Percentiles rank a stretch among this genome's conserved stretches.
phyloP scores from a whole-genome alignment of 139 green algal species.

The Chlamydomonas sp. region DNA sequence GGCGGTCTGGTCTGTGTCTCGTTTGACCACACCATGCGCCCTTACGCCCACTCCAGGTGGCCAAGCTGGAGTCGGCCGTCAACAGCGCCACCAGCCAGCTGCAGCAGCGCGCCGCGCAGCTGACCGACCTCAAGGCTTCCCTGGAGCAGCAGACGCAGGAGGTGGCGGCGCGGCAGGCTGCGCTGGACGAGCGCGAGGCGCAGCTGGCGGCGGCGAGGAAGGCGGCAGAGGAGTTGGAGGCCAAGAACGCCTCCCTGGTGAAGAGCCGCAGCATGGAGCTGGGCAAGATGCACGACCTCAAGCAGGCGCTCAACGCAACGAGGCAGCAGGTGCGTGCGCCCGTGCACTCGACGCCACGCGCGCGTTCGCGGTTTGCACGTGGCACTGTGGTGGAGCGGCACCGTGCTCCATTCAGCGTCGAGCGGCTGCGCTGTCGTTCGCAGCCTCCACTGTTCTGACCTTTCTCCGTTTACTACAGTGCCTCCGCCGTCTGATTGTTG shows the following conservation, averaged over 20 bases:
- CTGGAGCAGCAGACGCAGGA: slow-evolving; percentile 28
- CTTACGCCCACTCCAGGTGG: background rate
- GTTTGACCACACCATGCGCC: background rate
- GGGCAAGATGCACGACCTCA: slow-evolving; percentile 31
- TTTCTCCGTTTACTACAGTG: too few relatives aligned
- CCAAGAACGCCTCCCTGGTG: slow-evolving; percentile 1
- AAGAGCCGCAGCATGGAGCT: slow-evolving; percentile 14
- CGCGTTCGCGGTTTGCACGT: too few relatives aligned
- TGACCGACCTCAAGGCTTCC: background rate
- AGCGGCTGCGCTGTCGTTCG: too few relatives aligned
- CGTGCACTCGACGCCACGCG: too few relatives aligned
- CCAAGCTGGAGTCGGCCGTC: slow-evolving; percentile 32
- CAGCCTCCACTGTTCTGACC: too few relatives aligned
- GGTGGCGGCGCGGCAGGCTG: slow-evolving; percentile 15
- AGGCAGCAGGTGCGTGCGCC: slow-evolving; percentile 10
- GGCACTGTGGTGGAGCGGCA: too few relatives aligned
- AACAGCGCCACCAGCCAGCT: background rate
- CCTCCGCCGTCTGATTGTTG: too few relatives aligned
- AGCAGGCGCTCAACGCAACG: slow-evolving; percentile 39
- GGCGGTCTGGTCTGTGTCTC: background rate
- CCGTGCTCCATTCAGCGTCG: too few relatives aligned
- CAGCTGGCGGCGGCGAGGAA: slow-evolving; percentile 20
- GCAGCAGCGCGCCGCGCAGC: slow-evolving; percentile 10
- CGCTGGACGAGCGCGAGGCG: slow-evolving; percentile 26
- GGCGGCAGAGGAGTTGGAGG: slow-evolving; percentile 10